Conservation (phyloP, 139 green algal species). For the Diplosphaera chodatii region DNA sequence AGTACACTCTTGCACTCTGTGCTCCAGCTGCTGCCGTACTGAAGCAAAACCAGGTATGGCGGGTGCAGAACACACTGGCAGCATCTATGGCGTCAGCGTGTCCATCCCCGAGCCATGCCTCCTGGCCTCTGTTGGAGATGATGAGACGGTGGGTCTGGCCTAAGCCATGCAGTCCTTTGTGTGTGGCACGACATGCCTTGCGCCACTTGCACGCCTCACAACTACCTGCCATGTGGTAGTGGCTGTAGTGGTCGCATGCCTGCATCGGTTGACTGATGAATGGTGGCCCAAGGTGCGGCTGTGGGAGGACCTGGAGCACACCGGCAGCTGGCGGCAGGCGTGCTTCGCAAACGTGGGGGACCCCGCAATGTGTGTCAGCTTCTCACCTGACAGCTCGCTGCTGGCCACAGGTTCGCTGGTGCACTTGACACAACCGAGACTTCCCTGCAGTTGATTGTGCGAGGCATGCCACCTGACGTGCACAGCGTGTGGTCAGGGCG, state of each 20-base stretch:
- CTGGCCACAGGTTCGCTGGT: not conserved
- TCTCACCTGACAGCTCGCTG: not conserved
- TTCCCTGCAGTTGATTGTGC: not conserved
- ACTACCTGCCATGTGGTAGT: not conserved
- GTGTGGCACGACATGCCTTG: no score
- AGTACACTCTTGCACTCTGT: no score
- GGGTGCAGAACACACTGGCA: slow-evolving; percentile 9
- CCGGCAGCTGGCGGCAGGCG: not conserved
- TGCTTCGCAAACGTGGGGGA: not conserved
- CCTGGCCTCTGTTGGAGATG: slow-evolving; percentile 12
- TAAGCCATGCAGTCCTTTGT: not conserved
- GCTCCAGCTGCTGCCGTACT: not conserved
- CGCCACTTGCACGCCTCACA: not conserved
- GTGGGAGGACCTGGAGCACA: not conserved
- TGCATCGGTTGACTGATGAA: not conserved
- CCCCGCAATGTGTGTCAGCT: not conserved
- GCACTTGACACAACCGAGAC: no score
- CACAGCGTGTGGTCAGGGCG: no score
- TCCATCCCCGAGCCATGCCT: not conserved
- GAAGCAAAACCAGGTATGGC: not conserved
- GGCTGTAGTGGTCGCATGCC: not conserved
- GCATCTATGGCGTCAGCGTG: slow-evolving; percentile 13
- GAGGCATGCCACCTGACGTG: not conserved
- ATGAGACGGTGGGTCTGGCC: slow-evolving; percentile 12
- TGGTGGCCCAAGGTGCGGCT: not conserved